phyloP scores from a whole-genome alignment of 2,329 filamentous ascomycete genomes.

The Penicillium sp. region DNA sequence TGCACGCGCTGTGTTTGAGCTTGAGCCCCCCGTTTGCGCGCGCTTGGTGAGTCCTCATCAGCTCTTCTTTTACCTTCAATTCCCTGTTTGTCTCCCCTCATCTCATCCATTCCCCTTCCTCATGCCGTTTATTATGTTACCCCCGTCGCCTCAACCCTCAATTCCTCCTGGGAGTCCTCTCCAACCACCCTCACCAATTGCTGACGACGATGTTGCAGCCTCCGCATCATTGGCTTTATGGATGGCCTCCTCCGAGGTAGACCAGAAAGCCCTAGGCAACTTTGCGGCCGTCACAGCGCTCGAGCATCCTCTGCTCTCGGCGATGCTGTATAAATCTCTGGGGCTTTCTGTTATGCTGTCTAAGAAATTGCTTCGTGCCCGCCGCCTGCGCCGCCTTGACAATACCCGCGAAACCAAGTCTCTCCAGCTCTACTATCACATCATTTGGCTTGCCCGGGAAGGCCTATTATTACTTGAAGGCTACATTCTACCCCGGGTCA shows the following conservation, averaged over 20 bases:
- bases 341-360: conserved; percentile 89
- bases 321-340: conserved; percentile 85
- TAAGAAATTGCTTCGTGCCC: conserved; percentile 78
- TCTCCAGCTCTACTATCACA: conserved; percentile 83
- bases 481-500: conserved; percentile 84
- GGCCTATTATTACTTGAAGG: conserved; percentile 83
- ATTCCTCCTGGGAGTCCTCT: not conserved
- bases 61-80: conserved; percentile 13
- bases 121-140: not conserved
- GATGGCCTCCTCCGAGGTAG: conserved; percentile 97
- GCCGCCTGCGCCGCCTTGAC: conserved; percentile 82
- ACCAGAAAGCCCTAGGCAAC: conserved; percentile 93
- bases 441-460: conserved; percentile 93
- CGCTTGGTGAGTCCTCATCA: conserved; percentile 31
- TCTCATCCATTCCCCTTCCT: not conserved
- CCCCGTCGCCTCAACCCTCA: not conserved
- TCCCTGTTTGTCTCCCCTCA: conserved; percentile 4
- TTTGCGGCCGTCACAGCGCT: conserved; percentile 79
- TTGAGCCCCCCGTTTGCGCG: conserved; percentile 29
- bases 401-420: conserved; percentile 77
- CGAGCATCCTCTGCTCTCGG: conserved; percentile 74
- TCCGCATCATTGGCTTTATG: conserved; percentile 42
- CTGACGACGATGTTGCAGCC: conserved; percentile 35
- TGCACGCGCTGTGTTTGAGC: conserved; percentile 30
- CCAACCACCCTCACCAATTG: not conserved